Conservation (phyloP, 345 rosid species). For the Corymbia maculata region DNA sequence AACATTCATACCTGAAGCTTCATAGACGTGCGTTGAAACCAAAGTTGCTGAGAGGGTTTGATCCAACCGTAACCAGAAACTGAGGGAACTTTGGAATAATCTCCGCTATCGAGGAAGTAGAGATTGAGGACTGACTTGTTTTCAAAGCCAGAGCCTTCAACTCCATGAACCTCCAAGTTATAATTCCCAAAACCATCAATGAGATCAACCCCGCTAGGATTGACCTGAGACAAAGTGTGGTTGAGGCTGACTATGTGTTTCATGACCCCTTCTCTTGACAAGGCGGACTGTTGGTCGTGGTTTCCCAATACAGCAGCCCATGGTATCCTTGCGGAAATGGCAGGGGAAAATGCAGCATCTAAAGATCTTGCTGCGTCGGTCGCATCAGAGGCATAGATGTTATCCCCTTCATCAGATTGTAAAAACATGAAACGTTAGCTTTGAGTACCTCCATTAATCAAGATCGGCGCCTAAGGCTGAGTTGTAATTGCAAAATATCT, state of each 20-base stretch:
- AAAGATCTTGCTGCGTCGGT: conserved; percentile 54
- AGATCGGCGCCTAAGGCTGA: neutral
- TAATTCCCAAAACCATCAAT: conserved; percentile 94
- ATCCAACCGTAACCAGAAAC: conserved; percentile 76
- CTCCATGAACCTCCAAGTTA: conserved; percentile 70
- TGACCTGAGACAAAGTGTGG: conserved; percentile 56
- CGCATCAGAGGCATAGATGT: conserved; percentile 52
- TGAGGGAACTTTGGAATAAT: conserved; percentile 44
- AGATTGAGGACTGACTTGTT: conserved; percentile 82
- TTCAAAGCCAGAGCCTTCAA: conserved; percentile 47
- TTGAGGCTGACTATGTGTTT: conserved; percentile 54
- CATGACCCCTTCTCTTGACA: conserved; percentile 79
- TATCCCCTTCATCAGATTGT: conserved; percentile 47
- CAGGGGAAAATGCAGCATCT: conserved; percentile 68
- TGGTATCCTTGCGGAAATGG: conserved; percentile 63
- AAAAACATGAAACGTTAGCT: neutral
- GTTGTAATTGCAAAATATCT: neutral
- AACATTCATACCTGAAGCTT: conserved; percentile 44
- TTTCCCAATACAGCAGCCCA: conserved; percentile 92
- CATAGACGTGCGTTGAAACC: conserved; percentile 72
- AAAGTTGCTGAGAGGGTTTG: conserved; percentile 70
- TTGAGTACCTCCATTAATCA: neutral
- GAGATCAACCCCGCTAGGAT: conserved; percentile 37
- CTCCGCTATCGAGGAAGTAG: conserved; percentile 79
- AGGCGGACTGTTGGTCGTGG: conserved; percentile 76